Percentiles rank a stretch among this genome's conserved stretches.
Evolutionary conservation across 257 asterid species (phyloP).

Genomic region (Solanum verrucosum): DNA sequence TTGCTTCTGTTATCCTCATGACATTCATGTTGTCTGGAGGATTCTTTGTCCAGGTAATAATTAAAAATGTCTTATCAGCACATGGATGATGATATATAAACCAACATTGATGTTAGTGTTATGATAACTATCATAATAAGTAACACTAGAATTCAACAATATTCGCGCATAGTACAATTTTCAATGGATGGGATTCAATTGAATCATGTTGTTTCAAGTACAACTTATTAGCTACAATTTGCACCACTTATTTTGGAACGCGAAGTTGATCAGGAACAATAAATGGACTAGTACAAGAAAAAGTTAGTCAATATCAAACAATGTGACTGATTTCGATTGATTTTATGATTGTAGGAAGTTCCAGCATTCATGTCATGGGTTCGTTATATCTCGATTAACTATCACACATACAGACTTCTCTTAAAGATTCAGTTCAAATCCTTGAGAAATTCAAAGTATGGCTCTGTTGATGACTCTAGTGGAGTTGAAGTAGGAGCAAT

Average conservation of each 20-base stretch:
- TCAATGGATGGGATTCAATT: not conserved
- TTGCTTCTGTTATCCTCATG: slow-evolving; percentile 42
- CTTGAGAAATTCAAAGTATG: not conserved
- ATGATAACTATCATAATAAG: not conserved
- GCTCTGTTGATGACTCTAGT: not conserved
- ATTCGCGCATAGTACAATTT: not conserved
- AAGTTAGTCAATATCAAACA: not conserved
- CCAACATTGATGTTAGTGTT: not conserved
- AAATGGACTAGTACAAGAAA: not conserved
- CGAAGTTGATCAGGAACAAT: not conserved
- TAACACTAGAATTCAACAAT: not conserved
- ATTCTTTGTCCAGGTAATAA: slow-evolving; percentile 29
- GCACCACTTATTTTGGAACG: not conserved
- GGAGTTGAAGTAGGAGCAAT: slow-evolving; percentile 37
- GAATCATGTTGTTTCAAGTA: not conserved
- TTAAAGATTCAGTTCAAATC: slow-evolving; percentile 28
- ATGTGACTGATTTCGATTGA: not conserved
- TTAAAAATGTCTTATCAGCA: not conserved
- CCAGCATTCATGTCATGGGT: slow-evolving; percentile 31
- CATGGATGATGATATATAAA: not conserved
- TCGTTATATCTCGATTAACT: slow-evolving; percentile 29
- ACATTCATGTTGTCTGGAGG: slow-evolving; percentile 37
- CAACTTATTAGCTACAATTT: not conserved
- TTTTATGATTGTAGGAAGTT: slow-evolving; percentile 21
- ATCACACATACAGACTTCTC: slow-evolving; percentile 33